A percentile compares a stretch with the other conserved stretches of the same genome.
Evolutionary conservation across 1,284 basidiomycete species (phyloP).

Genomic region (Papiliotrema laurentii): DNA sequence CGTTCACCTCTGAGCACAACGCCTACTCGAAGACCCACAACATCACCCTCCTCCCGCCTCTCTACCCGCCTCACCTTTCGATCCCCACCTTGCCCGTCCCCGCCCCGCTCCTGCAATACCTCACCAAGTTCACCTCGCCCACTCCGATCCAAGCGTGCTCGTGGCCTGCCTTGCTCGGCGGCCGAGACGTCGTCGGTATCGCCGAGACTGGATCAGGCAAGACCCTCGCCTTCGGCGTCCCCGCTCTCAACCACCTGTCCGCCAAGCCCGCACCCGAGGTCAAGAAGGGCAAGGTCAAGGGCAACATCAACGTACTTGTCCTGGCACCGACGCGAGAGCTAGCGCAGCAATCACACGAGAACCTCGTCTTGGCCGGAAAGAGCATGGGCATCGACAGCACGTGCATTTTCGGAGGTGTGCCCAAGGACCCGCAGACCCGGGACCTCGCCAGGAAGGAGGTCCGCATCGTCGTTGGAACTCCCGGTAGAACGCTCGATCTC

Average conservation of each 20-base stretch:
- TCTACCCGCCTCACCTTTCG: slow-evolving; percentile 66
- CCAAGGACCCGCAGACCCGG: slow-evolving; percentile 75
- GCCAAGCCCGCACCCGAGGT: slow-evolving; percentile 24
- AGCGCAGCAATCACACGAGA: slow-evolving; percentile 89
- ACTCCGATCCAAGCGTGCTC: slow-evolving; percentile 95
- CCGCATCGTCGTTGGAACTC: slow-evolving; percentile 86
- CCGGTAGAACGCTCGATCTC: slow-evolving; percentile 86
- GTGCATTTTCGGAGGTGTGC: slow-evolving; percentile 87
- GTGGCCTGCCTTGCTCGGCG: slow-evolving; percentile 82
- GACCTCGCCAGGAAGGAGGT: slow-evolving; percentile 58
- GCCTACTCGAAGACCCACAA: slow-evolving; percentile 67
- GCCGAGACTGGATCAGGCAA: slow-evolving; percentile 98
- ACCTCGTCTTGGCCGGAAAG: slow-evolving; percentile 70
- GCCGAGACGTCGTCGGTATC: slow-evolving; percentile 88
- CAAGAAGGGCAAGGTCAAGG: slow-evolving; percentile 31
- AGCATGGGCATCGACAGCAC: slow-evolving; percentile 72
- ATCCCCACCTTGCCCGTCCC: slow-evolving; percentile 70
- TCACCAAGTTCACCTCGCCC: slow-evolving; percentile 74
- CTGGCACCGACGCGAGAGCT: slow-evolving; percentile 92
- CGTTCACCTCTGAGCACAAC: slow-evolving; percentile 51
- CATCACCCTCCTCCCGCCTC: slow-evolving; percentile 63
- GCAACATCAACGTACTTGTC: slow-evolving; percentile 69
- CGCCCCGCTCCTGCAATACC: slow-evolving; percentile 58
- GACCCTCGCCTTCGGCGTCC: slow-evolving; percentile 93
- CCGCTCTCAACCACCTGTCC: slow-evolving; percentile 60